Percentiles rank a stretch among this genome's conserved stretches.
These are phyloP conservation scores for Xylaria arbuscula DNA, from an alignment of 2,329 filamentous ascomycete species.

Conservation along the genomic window DNA sequence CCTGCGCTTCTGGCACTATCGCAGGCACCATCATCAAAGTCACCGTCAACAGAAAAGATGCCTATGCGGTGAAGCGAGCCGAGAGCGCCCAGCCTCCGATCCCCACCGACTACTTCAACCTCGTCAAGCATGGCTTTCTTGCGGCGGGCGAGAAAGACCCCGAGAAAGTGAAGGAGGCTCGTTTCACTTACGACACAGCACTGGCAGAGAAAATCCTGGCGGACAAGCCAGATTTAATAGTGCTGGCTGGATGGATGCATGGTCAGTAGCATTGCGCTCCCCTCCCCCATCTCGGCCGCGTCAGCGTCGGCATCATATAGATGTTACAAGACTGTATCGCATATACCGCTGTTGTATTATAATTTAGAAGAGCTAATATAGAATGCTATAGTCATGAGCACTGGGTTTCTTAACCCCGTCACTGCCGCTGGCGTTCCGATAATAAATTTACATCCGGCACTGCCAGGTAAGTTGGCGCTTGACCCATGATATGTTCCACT, in stretches of 20 bases:
- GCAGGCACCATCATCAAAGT: conserved; percentile 59
- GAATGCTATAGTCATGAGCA: conserved; percentile 32
- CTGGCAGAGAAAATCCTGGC: conserved; percentile 74
- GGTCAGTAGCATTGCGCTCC: conserved; percentile 25
- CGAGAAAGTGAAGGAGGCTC: conserved; percentile 63
- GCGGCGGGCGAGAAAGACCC: conserved; percentile 70
- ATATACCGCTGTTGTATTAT: conserved; percentile 41
- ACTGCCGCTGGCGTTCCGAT: conserved; percentile 70
- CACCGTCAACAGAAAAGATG: conserved; percentile 61
- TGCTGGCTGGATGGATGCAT: conserved; percentile 90
- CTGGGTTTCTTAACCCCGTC: conserved; percentile 75
- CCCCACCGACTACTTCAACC: conserved; percentile 83
- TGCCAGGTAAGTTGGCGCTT: conserved; percentile 44
- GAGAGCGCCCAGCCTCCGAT: conserved; percentile 65
- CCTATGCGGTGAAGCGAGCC: conserved; percentile 57
- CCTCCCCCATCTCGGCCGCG: not conserved
- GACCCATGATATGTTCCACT: not conserved
- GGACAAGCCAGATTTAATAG: conserved; percentile 76
- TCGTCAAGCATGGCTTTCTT: conserved; percentile 76
- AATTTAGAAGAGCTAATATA: conserved; percentile 16
- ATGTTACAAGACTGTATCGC: not conserved
- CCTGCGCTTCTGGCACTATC: conserved; percentile 55
- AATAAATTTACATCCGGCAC: conserved; percentile 79
- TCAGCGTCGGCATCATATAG: not conserved
- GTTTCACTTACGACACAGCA: conserved; percentile 78